Conservation (phyloP, 352 stramenopile species). For the Phytophthora melonis region DNA sequence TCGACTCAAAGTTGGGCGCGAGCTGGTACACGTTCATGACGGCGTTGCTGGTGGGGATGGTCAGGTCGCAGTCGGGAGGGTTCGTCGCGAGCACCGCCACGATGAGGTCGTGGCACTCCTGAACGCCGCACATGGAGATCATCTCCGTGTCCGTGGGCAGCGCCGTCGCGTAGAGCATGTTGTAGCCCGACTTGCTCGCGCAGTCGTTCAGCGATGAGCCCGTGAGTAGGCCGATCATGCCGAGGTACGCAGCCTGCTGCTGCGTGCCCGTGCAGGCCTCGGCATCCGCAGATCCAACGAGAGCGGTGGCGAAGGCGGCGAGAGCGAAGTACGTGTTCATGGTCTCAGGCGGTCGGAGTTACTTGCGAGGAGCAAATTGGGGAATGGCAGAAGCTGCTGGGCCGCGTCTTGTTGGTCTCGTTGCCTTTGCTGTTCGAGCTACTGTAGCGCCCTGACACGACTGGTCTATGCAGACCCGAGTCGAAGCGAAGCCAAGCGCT, state of each 20-base stretch:
- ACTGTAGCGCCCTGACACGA: too few relatives aligned
- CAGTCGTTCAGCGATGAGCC: constrained; percentile 31
- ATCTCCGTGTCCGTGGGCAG: constrained; percentile 36
- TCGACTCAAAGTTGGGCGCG: constrained; percentile 26
- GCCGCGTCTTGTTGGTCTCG: constrained; percentile 3
- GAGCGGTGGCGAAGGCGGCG: constrained; percentile 10
- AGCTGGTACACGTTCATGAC: constrained; percentile 54
- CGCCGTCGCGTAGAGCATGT: constrained; percentile 44
- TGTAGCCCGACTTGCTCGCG: constrained; percentile 40
- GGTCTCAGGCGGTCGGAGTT: constrained; percentile 13
- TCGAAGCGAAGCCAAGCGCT: not conserved
- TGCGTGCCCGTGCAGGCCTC: constrained; percentile 20
- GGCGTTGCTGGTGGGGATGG: constrained; percentile 47
- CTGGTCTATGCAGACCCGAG: not conserved
- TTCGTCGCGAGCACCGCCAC: constrained; percentile 33
- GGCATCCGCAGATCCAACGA: constrained; percentile 21
- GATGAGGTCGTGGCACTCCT: constrained; percentile 44
- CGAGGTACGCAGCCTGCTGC: constrained; percentile 34
- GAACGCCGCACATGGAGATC: constrained; percentile 40
- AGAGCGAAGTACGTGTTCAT: constrained; percentile 40
- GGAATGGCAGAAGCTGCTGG: constrained; percentile 25
- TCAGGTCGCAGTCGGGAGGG: constrained; percentile 49
- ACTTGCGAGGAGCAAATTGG: constrained; percentile 30
- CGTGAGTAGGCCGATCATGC: constrained; percentile 34
- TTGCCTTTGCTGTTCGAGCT: constrained; percentile 29